phyloP scores from a whole-genome alignment of 352 stramenopile genomes.

The Aphanomyces euteiches region DNA sequence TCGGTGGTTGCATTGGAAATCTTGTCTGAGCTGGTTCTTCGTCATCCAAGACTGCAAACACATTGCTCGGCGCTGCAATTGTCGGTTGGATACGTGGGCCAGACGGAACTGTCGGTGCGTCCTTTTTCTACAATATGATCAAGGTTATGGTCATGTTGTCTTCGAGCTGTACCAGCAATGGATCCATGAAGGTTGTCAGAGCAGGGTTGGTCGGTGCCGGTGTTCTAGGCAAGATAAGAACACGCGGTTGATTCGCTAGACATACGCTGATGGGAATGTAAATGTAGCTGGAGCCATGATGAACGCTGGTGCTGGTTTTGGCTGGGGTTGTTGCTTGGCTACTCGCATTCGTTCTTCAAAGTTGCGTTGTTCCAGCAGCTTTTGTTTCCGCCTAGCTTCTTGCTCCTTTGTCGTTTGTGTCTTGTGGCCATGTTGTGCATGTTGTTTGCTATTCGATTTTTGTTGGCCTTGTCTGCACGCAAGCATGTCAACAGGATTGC shows the following conservation, averaged over 20 bases:
- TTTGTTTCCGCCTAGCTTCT: conserved; percentile 17
- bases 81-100: conserved; percentile 8
- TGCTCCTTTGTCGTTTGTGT: conserved; percentile 21
- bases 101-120: not conserved
- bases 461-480: not conserved
- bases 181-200: conserved; percentile 19
- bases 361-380: conserved; percentile 11
- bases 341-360: conserved; percentile 30
- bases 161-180: conserved; percentile 4
- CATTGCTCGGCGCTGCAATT: conserved; percentile 3
- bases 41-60: conserved; percentile 24
- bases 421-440: not conserved
- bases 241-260: not conserved
- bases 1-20: conserved; percentile 1
- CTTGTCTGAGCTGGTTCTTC: not conserved
- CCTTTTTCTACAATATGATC: not conserved
- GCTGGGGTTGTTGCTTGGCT: conserved; percentile 4
- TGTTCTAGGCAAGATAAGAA: not conserved
- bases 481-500: not conserved
- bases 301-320: conserved; percentile 15
- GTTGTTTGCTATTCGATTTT: not conserved
- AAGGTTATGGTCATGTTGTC: no score
- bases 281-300: conserved; percentile 26
- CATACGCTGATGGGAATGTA: conserved; percentile 16
- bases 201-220: not conserved